Conservation (phyloP, 2,329 filamentous ascomycete species). For the Penicillium digitatum region DNA sequence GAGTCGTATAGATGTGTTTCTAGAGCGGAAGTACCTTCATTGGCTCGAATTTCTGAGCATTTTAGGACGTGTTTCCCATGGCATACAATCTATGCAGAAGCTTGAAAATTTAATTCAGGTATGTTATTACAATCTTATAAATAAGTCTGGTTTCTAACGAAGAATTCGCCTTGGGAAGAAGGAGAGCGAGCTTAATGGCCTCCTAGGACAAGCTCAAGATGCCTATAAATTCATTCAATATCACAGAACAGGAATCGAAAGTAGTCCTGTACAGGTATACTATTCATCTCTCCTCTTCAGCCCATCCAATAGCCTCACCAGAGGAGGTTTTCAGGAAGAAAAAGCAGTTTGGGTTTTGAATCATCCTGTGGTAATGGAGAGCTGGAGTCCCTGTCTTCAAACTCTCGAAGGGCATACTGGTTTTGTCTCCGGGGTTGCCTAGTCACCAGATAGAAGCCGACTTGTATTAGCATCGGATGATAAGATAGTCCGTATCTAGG, state of each 20-base stretch:
- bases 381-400: slow-evolving; percentile 17
- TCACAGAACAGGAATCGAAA: slow-evolving; percentile 23
- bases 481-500: too few relatives aligned
- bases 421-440: neutral
- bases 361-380: neutral
- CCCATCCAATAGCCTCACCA: slow-evolving; percentile 11
- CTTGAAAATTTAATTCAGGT: slow-evolving; percentile 18
- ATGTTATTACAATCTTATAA: too few relatives aligned
- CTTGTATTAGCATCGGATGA: neutral
- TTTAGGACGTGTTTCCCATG: slow-evolving; percentile 16
- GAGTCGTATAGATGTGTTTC: slow-evolving; percentile 14
- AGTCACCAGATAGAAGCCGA: neutral
- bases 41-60: slow-evolving; percentile 33
- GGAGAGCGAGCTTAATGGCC: too few relatives aligned
- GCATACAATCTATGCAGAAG: slow-evolving; percentile 2
- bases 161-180: too few relatives aligned
- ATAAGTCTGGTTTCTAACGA: too few relatives aligned
- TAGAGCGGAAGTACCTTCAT: slow-evolving; percentile 24
- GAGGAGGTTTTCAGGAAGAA: neutral
- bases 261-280: slow-evolving; percentile 29
- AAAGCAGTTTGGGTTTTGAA: slow-evolving; percentile 8
- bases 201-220: slow-evolving; percentile 19
- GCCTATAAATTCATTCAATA: slow-evolving; percentile 26
- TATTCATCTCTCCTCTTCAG: slow-evolving; percentile 27
- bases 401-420: slow-evolving; percentile 8